Evolutionary conservation across 805 yeast species (phyloP).

Genomic region (Yarrowia osloensis): DNA sequence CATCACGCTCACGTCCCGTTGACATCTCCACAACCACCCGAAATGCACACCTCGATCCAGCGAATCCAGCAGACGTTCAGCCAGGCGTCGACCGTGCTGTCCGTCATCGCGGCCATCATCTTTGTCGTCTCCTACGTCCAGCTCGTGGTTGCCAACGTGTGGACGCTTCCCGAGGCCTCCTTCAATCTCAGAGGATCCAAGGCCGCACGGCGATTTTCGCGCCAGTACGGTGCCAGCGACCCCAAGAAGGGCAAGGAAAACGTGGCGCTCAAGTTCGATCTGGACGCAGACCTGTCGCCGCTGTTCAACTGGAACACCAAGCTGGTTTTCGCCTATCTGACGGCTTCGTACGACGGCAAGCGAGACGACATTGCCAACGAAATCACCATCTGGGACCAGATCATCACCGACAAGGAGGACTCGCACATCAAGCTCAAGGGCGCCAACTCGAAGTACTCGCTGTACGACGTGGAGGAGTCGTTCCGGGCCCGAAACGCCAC

Average conservation of each 20-base stretch:
- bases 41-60: conserved; percentile 43
- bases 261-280: conserved; percentile 67
- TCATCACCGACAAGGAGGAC: conserved; percentile 58
- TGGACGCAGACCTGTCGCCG: conserved; percentile 70
- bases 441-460: conserved; percentile 71
- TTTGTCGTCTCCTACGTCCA: conserved; percentile 39
- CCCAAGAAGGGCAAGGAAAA: conserved; percentile 72
- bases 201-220: conserved; percentile 49
- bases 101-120: conserved; percentile 39
- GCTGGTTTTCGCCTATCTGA: conserved; percentile 87
- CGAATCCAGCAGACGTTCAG: conserved; percentile 43
- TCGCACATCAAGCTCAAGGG: conserved; percentile 58
- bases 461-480: conserved; percentile 77
- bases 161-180: conserved; percentile 32
- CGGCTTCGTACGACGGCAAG: conserved; percentile 74
- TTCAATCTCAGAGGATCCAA: conserved; percentile 6
- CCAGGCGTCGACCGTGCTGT: conserved; percentile 41
- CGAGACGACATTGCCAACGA: conserved; percentile 49
- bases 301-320: conserved; percentile 96
- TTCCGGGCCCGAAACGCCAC: conserved; percentile 59
- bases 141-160: conserved; percentile 38
- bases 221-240: conserved; percentile 65
- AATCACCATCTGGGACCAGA: conserved; percentile 89
- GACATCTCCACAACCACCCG: too few species aligned
- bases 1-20: too few species aligned